These are phyloP conservation scores for Kwoniella botswanensis DNA, from an alignment of 768 basidiomycete species.

Conservation along the genomic window DNA sequence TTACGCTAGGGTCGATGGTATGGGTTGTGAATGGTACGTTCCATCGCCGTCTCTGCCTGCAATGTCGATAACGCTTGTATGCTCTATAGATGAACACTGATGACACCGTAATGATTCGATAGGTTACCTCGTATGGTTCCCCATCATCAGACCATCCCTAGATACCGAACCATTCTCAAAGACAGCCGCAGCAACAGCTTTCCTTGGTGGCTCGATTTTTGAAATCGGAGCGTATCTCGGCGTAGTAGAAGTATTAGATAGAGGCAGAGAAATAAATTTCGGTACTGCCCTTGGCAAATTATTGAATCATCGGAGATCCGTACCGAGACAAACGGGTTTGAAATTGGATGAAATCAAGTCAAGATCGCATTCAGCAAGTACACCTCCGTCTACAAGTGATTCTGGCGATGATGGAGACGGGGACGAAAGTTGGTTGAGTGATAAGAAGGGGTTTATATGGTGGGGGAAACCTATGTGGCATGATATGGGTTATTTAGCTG, in stretches of 20 bases:
- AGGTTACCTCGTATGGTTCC: slow-evolving; percentile 61
- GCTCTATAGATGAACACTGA: no score
- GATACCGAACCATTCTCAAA: slow-evolving; percentile 52
- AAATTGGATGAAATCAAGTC: slow-evolving; percentile 11
- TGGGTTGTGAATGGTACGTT: slow-evolving; percentile 65
- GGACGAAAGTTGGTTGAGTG: slow-evolving; percentile 3
- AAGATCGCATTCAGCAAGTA: not conserved
- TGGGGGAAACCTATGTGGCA: slow-evolving; percentile 55
- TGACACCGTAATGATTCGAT: not conserved
- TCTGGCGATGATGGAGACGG: not conserved
- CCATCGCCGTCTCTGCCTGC: no score
- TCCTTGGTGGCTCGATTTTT: slow-evolving; percentile 69
- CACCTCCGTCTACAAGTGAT: not conserved
- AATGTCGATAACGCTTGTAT: no score
- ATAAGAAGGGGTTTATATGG: slow-evolving; percentile 39
- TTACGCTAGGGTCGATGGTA: slow-evolving; percentile 62
- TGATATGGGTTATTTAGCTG: slow-evolving; percentile 53
- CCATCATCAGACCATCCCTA: slow-evolving; percentile 58
- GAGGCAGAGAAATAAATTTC: slow-evolving; percentile 39
- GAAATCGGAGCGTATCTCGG: slow-evolving; percentile 65
- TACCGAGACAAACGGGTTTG: not conserved
- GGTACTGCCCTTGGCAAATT: slow-evolving; percentile 40
- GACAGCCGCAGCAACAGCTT: slow-evolving; percentile 64
- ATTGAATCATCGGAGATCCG: slow-evolving; percentile 29
- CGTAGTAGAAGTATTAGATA: slow-evolving; percentile 63